phyloP scores from a whole-genome alignment of 1,284 basidiomycete species.

The Trichosporon asahii region DNA sequence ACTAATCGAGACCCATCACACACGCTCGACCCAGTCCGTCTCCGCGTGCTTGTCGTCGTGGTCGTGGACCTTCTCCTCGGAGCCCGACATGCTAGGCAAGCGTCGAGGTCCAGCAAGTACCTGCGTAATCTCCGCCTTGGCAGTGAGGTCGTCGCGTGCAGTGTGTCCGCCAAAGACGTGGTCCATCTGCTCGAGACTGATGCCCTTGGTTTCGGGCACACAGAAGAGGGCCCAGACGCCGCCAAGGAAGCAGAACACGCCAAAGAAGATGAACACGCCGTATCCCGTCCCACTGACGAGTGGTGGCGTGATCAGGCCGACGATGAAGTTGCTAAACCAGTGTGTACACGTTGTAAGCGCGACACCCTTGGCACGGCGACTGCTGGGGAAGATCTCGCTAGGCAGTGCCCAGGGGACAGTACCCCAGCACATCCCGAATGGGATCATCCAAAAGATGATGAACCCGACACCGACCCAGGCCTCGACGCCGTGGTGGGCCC shows the following conservation, averaged over 20 bases:
- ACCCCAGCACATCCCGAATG: slow-evolving; percentile 23
- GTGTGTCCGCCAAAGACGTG: slow-evolving; percentile 16
- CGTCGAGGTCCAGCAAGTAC: background rate
- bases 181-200: slow-evolving; percentile 24
- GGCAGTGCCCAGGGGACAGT: slow-evolving; percentile 41
- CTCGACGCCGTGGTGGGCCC: slow-evolving; percentile 23
- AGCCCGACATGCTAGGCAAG: background rate
- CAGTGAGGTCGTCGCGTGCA: slow-evolving; percentile 14
- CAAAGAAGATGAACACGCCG: slow-evolving; percentile 39
- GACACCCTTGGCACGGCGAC: slow-evolving; percentile 40
- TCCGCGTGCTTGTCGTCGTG: background rate
- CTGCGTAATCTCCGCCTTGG: slow-evolving; percentile 10
- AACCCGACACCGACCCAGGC: slow-evolving; percentile 35
- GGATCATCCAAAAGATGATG: slow-evolving; percentile 29
- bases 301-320: slow-evolving; percentile 51
- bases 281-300: slow-evolving; percentile 27
- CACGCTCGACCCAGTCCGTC: background rate
- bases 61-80: background rate
- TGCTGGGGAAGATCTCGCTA: slow-evolving; percentile 32
- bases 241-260: slow-evolving; percentile 16
- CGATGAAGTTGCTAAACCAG: slow-evolving; percentile 74
- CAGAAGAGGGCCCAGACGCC: slow-evolving; percentile 25
- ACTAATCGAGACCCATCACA: background rate
- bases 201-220: slow-evolving; percentile 33
- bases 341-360: slow-evolving; percentile 33